Base-by-base conservation (phyloP, 306 rosid genomes). In the Inga leiocalycina region DNA sequence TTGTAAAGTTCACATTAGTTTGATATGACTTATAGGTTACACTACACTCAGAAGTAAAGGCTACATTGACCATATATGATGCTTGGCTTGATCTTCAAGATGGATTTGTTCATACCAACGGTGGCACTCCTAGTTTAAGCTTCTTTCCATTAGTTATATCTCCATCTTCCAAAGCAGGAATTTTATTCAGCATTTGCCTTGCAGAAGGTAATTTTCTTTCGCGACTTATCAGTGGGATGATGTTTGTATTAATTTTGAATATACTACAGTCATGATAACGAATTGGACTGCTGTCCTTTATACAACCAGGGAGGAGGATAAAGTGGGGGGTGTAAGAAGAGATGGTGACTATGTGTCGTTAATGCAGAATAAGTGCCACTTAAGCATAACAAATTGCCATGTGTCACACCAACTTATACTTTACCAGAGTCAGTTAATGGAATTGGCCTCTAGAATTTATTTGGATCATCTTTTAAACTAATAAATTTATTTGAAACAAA, bases 1-100 rank as follows among this genome's bases (percentile, higher is more conserved):
- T 84, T 81, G 80, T 82, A 32, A 79, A 79, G 65, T 81, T 64
- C 69, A 27, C 80, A 57, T 73, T 79, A 77, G 79, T 86, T 39
- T 80, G 49, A 41, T 81, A 57, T 86, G 85, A 83, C 84, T 86
- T 89, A 61, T 86, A 96, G 99, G 97, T 94, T 86, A 91, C 90
- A 69, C 90, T 94, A 79, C 97, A 94, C 85, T 96, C 99, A 61
- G 98, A 96, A 87, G 97, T 96, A 71, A 96, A 92, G 89, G 98
- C 98, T 81, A 87, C 93, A 70, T 76, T 96, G 83, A 90, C 93
- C 70, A 88, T 96, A 75, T 84, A 87, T 69, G 97, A 96, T 88
- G 97, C 98, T 67, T 94, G 97, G 98, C 97, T 96, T 83, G 98
- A 94, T 86, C 99, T 96, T 85, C 99, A 92, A 94, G 94, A 94